Base-by-base conservation (phyloP, 495 filamentous ascomycete species). In the Tuber umbilicatum region DNA sequence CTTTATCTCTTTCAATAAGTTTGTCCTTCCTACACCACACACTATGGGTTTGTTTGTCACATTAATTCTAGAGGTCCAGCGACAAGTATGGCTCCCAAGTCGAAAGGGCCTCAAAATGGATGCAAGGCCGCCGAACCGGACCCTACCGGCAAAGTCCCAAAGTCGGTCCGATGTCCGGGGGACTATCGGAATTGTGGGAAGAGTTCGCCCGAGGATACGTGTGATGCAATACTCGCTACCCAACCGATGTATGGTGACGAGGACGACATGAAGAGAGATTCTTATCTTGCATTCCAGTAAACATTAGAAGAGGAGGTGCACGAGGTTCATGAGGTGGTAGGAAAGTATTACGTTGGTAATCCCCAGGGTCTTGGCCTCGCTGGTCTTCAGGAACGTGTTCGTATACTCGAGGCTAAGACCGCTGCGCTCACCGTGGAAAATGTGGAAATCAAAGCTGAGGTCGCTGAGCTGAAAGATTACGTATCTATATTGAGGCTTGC, bases 141-240 rank as follows among this genome's bases (percentile, higher is more conserved):
- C n/a, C n/a, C n/a, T n/a, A n/a, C n/a, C n/a, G n/a, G n/a, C n/a
- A n/a, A n/a, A n/a, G n/a, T n/a, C 5, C 14, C 16, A 1, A 16
- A 43, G 42, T 10, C 19, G 42, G 14, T 16, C 12, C 14, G 1
- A 43, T 10, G 42, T 10, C 42, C 19, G 19, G 19, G 5, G 16
- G 5, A 5, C 42, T 43, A 43, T 5, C 3, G 41, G 47, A 41
- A 64, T 55, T 55, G 42, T 5, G 12, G 40, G 68, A 4, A 70
- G 73, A 40, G 69, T 74, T 70, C 60, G 5, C 38, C 6, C 10
- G 35, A 12, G 69, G 70, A 50, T 60, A 45, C 39, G 69, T 76
- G 70, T 67, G 40, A 76, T 38, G 70, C 74, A 12, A 69, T 73
- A 76, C 74, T 76, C 19, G 70, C 70, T 70, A 43, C 70, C n/a